These are phyloP conservation scores for Lasiosphaeria hispida DNA, from an alignment of 495 filamentous ascomycete species.

Conservation along the genomic window DNA sequence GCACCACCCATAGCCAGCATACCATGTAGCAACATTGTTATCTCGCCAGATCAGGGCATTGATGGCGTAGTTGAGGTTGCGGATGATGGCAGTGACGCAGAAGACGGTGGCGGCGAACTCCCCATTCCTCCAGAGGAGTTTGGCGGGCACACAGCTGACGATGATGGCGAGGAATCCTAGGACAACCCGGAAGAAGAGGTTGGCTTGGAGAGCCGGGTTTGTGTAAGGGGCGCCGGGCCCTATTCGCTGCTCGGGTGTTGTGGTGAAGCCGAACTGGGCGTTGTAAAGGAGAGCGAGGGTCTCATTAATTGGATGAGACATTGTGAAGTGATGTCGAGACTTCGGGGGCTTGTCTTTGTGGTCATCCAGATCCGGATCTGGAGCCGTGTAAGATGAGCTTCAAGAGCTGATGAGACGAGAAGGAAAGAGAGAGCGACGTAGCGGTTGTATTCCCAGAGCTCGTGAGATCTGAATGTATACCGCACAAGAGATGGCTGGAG, in stretches of 20 bases:
- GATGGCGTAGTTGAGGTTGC: constrained; percentile 67
- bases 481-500: neutral
- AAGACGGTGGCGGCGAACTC: constrained; percentile 63
- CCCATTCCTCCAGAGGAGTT: constrained; percentile 55
- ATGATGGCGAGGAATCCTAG: constrained; percentile 58
- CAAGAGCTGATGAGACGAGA: no score
- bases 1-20: constrained; percentile 71
- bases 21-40: constrained; percentile 67
- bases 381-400: neutral
- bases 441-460: no score
- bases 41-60: constrained; percentile 82
- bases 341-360: neutral
- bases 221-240: constrained; percentile 29
- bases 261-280: constrained; percentile 19
- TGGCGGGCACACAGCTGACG: constrained; percentile 54
- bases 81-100: constrained; percentile 60
- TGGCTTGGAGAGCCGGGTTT: constrained; percentile 31
- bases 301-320: constrained; percentile 5
- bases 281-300: neutral
- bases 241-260: constrained; percentile 23
- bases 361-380: neutral
- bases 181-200: constrained; percentile 43
- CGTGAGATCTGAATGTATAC: no score
- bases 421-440: no score
- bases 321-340: neutral